Evolutionary conservation across 176 grass and related monocot species (phyloP).

Genomic region (Triticum turgidum): DNA sequence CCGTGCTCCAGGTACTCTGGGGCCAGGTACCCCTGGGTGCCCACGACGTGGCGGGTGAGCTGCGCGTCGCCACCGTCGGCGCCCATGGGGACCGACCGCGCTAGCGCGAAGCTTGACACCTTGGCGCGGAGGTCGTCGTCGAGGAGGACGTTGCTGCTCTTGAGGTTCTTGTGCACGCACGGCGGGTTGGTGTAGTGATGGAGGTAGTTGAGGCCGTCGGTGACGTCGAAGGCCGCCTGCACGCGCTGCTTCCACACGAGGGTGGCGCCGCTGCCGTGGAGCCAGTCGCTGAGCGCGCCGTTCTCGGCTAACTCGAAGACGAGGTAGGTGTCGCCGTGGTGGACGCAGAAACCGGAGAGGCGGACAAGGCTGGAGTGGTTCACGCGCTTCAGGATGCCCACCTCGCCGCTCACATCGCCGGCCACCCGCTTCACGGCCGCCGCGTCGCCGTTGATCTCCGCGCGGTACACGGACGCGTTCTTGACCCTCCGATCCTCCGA

Average conservation of each 20-base stretch:
- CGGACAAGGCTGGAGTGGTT: slow-evolving; percentile 17
- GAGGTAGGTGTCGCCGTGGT: slow-evolving; percentile 61
- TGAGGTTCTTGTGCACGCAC: slow-evolving; percentile 83
- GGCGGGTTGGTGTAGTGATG: slow-evolving; percentile 77
- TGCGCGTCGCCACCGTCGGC: neutral
- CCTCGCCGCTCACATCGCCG: slow-evolving; percentile 14
- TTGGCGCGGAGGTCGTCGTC: slow-evolving; percentile 72
- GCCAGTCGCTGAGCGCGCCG: slow-evolving; percentile 74
- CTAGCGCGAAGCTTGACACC: slow-evolving; percentile 69
- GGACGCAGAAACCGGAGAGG: slow-evolving; percentile 11
- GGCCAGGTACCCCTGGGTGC: slow-evolving; percentile 5
- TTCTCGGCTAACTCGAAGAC: slow-evolving; percentile 74
- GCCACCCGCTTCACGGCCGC: slow-evolving; percentile 12
- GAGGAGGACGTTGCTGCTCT: slow-evolving; percentile 74
- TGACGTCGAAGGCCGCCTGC: slow-evolving; percentile 61
- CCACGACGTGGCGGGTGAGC: slow-evolving; percentile 11
- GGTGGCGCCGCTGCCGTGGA: slow-evolving; percentile 32
- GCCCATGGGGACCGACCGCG: slow-evolving; percentile 35
- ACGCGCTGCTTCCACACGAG: slow-evolving; percentile 63
- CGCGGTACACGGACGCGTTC: slow-evolving; percentile 6
- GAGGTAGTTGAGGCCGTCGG: slow-evolving; percentile 79
- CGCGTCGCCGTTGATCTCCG: slow-evolving; percentile 7
- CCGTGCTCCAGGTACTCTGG: slow-evolving; percentile 19
- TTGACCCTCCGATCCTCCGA: neutral
- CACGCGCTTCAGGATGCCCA: slow-evolving; percentile 13